Base-by-base conservation (phyloP, 306 rosid genomes). In the Leucaena leucocephala region DNA sequence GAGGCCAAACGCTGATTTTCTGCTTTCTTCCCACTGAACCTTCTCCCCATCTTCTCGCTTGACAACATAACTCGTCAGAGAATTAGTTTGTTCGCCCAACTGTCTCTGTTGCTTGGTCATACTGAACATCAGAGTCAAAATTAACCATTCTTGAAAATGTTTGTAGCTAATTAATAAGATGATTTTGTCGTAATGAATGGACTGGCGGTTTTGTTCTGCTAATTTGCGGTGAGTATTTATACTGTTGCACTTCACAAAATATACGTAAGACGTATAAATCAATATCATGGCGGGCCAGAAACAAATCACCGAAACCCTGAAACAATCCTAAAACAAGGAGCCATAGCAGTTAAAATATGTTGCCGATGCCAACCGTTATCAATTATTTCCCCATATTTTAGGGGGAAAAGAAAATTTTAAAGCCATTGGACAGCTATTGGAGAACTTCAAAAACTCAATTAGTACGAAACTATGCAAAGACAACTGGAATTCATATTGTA, bases 381-480 rank as follows among this genome's bases (percentile, higher is more conserved):
- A 69, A 69, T 45, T 3, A 44, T 21, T 68, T 27, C 16, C 36
- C 35, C 52, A 17, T 68, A 14, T 43, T 42, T 68, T 2, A 27
- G 8, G 14, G 35, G 38, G 17, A n/a, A 42, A 2, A 19, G 17
- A 48, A 48, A 67, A 67, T 57, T 54, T 8, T 2, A 40, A 3
- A 7, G 8, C 16, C 74, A 44, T 13, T 12, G 58, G 58, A 45
- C 55, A 6, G 19, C 57, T 44, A 17, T 22, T 69, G 21, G 11
- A 21, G 16, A 27, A 45, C 40, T 68, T 43, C 4, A 8, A n/a
- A 27, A 72, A 72, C 38, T 38, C 48, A 52, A 72, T 17, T 59
- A 71, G 52, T 21, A 27, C 1, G 35, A 9, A 58, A 79, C 67
- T 82, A 74, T 72, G 76, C 76, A 82, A 79, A 61, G 59, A 79